phyloP scores from a whole-genome alignment of 2,329 filamentous ascomycete species.

The Cercospora zeae-maydis region DNA sequence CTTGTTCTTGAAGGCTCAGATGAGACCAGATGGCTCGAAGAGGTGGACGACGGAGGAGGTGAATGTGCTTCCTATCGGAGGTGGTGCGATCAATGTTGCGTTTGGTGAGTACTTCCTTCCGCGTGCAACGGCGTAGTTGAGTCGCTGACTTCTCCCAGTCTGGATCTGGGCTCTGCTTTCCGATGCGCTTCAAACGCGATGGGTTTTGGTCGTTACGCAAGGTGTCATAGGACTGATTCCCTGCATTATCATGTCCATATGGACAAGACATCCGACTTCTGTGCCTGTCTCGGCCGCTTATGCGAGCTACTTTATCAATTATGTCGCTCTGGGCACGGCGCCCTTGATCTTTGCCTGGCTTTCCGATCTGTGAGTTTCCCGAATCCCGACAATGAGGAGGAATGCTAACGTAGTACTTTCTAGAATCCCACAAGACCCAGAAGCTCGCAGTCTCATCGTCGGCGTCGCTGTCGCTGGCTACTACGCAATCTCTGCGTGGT shows the following conservation, averaged over 20 bases:
- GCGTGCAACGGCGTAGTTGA: background rate
- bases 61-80: constrained; percentile 50
- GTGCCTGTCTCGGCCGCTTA: constrained; percentile 49
- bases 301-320: constrained; percentile 52
- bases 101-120: constrained; percentile 29
- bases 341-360: constrained; percentile 54
- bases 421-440: constrained; percentile 48
- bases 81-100: constrained; percentile 48
- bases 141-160: constrained; percentile 32
- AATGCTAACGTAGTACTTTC: background rate
- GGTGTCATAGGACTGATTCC: constrained; percentile 46
- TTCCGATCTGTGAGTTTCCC: constrained; percentile 41
- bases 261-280: constrained; percentile 46
- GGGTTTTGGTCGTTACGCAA: constrained; percentile 51
- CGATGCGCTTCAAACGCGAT: constrained; percentile 49
- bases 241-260: constrained; percentile 53
- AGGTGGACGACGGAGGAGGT: constrained; percentile 46
- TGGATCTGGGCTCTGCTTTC: constrained; percentile 55
- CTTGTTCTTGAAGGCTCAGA: constrained; percentile 44
- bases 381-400: too few species aligned
- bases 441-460: constrained; percentile 49
- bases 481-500: constrained; percentile 52
- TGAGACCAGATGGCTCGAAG: constrained; percentile 41
- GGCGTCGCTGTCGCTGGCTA: constrained; percentile 50
- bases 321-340: constrained; percentile 49